Evolutionary conservation across 495 filamentous ascomycete genomes (phyloP).

Genomic region (Hypoxylon cercidicola): DNA sequence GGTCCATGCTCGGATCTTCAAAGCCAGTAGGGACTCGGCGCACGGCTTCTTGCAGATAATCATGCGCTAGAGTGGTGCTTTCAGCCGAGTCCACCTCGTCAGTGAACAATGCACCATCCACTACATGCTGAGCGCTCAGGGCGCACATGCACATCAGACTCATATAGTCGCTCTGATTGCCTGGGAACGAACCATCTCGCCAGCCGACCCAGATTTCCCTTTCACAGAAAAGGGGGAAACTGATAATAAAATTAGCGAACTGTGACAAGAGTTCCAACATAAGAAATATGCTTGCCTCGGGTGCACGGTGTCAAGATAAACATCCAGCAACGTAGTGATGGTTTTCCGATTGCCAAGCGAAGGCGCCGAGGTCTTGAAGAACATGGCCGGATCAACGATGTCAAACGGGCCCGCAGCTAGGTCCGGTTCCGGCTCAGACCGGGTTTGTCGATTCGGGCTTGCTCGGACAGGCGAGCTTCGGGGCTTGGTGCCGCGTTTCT

Average conservation of each 20-base stretch:
- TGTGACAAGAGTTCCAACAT: no score
- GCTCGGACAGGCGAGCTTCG: neutral
- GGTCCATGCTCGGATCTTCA: neutral
- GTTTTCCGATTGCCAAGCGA: constrained; percentile 5
- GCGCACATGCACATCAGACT: constrained; percentile 12
- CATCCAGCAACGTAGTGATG: constrained; percentile 5
- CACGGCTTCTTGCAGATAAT: constrained; percentile 12
- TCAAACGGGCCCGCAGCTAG: neutral
- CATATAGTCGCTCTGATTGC: neutral
- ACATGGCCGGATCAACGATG: neutral
- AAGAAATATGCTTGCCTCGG: constrained; percentile 3
- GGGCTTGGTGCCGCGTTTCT: constrained; percentile 9
- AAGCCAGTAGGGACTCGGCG: neutral
- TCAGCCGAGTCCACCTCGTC: constrained; percentile 9
- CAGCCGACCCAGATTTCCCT: constrained; percentile 8
- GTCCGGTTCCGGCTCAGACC: no score
- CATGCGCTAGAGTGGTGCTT: constrained; percentile 1
- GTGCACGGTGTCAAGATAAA: constrained; percentile 8
- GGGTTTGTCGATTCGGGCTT: no score
- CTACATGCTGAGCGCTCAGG: constrained; percentile 3
- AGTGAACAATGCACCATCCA: constrained; percentile 1
- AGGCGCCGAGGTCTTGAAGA: neutral
- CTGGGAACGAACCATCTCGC: constrained; percentile 9
- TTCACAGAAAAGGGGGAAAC: constrained; percentile 8
- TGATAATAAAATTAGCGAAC: neutral